phyloP scores from a whole-genome alignment of 495 filamentous ascomycete species.

The Hyaloscypha hepaticicola region DNA sequence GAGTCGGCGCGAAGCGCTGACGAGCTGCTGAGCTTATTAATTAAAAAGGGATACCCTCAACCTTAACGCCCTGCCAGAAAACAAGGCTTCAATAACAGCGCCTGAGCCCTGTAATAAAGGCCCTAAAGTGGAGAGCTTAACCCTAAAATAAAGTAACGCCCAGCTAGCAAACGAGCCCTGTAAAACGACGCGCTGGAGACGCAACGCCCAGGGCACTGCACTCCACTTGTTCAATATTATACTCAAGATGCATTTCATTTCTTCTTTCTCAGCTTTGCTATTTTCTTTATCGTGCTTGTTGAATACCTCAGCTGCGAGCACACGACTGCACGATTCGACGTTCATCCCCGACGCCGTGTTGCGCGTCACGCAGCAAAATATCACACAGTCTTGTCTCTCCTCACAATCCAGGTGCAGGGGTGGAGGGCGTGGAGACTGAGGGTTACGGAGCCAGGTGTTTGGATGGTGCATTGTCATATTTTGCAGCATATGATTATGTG shows the following conservation, averaged over 20 bases:
- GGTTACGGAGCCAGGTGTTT: slow-evolving; percentile 53
- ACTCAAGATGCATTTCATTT: background rate
- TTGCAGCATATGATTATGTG: slow-evolving; percentile 56
- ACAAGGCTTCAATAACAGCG: too few species aligned
- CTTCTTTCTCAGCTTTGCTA: background rate
- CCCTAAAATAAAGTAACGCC: too few species aligned
- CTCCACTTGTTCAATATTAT: background rate
- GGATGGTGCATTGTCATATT: slow-evolving; percentile 66
- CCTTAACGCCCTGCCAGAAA: too few species aligned
- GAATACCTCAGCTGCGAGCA: background rate
- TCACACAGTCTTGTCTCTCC: slow-evolving; percentile 43
- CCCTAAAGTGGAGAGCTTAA: too few species aligned
- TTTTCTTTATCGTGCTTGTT: background rate
- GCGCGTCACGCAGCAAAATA: slow-evolving; percentile 40
- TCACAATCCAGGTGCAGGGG: slow-evolving; percentile 43
- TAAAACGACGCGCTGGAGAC: too few species aligned
- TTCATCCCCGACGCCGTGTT: slow-evolving; percentile 54
- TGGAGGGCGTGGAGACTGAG: slow-evolving; percentile 60
- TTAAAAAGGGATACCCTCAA: too few species aligned
- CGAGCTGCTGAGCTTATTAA: too few species aligned
- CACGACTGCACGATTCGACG: slow-evolving; percentile 36
- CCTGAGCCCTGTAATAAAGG: too few species aligned
- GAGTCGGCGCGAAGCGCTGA: too few species aligned
- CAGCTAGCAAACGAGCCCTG: too few species aligned
- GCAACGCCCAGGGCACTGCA: too few species aligned